Evolutionary conservation across 352 stramenopile species (phyloP), one percentile per base, ranked within the genome.

Genomic region (Pythium folliculosum): DNA sequence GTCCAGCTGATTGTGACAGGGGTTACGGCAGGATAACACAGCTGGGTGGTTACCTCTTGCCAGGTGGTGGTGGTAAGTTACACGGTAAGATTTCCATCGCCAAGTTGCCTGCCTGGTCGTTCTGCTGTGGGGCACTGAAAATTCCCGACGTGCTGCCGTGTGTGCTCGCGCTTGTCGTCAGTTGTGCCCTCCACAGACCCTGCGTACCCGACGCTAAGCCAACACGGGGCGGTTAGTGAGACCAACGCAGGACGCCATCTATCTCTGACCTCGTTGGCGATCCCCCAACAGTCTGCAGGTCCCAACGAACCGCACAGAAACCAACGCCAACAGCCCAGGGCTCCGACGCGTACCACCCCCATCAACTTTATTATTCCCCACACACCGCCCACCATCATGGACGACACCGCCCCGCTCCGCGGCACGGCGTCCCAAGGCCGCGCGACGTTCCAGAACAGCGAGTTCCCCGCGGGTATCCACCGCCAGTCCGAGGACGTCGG

Each of bases 31-130:
- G 14, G 40, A 12, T 21, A n/a, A 5, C 5, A 2, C 40, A 47
- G 40, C 6, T 80, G 99, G 19, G 84, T 99, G 2, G 77, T 98
- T 8, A 99, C 99, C 85, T 78, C 12, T 66, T 71, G 13, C 78
- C 79, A 14, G 67, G 88, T 56, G 80, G 80, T 4, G 76, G 76
- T 17, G 84, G 74, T 8, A 77, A 86, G 17, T 69, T 88, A 90
- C 22, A 89, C 81, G 5, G 76, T 87, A 55, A 72, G 75, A 13
- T 75, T 80, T 21, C 82, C n/a, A 89, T 32, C 68, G 86, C 44
- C 9, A 47, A 6, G 40, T n/a, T n/a, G n/a, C n/a, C n/a, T 47
- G 40, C 35, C 12, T 47, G 13, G 40, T 19, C 40, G 40, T 47
- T 19, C 40, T n/a, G 12, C 5, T 40, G 35, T 40, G 4, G 17